phyloP scores from a whole-genome alignment of 2,329 filamentous ascomycete genomes.

The Venturia carpophila region DNA sequence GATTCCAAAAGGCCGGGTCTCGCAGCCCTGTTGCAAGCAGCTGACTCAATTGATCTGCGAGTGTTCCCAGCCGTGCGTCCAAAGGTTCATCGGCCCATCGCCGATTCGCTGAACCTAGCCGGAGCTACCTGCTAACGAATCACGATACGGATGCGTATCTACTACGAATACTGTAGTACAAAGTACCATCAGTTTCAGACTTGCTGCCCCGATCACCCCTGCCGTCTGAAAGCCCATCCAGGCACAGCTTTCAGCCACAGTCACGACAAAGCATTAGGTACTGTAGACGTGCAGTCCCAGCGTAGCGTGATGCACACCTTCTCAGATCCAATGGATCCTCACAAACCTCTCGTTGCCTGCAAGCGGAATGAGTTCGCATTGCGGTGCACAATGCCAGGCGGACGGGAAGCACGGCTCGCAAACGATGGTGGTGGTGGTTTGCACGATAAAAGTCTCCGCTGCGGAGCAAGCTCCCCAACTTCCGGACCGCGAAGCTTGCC shows the following conservation, averaged over 20 bases:
- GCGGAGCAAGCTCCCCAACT: not conserved
- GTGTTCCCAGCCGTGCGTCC: not conserved
- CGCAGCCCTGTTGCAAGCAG: not conserved
- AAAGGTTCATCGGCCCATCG: not conserved
- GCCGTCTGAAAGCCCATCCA: not conserved
- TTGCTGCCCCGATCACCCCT: conserved; percentile 7
- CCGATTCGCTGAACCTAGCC: not conserved
- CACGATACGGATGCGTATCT: not conserved
- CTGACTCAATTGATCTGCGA: not conserved
- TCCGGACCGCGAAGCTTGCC: not conserved
- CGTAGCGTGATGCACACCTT: not conserved
- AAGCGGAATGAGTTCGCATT: conserved; percentile 3
- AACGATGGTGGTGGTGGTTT: not conserved
- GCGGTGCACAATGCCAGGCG: not conserved
- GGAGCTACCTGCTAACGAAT: not conserved
- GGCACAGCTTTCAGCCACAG: no score
- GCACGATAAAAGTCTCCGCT: not conserved
- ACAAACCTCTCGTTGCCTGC: not conserved
- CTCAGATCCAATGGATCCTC: not conserved
- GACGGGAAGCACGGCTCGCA: conserved; percentile 4
- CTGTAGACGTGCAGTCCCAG: no score
- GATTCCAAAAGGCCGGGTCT: not conserved
- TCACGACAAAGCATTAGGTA: no score
- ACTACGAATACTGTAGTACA: no score
- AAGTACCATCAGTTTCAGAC: conserved; percentile 1